phyloP scores from a whole-genome alignment of 1,284 basidiomycete genomes.

The Vanrija humicola region DNA sequence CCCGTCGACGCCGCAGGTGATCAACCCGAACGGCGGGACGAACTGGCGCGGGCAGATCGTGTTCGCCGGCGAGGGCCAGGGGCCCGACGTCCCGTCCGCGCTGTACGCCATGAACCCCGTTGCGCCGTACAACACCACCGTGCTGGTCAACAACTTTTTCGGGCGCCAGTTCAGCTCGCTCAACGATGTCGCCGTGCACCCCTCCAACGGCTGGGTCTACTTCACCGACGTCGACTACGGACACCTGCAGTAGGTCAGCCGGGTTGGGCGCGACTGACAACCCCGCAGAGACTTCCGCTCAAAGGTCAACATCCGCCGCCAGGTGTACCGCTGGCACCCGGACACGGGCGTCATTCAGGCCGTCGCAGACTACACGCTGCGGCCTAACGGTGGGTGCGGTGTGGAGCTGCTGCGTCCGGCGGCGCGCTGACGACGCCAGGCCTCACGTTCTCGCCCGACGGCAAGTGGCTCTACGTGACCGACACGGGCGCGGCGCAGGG shows the following conservation, averaged over 20 bases:
- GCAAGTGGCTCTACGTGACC: conserved; percentile 60
- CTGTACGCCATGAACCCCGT: conserved; percentile 63
- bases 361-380: conserved; percentile 62
- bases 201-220: conserved; percentile 48
- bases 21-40: conserved; percentile 73
- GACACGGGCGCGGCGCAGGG: conserved; percentile 39
- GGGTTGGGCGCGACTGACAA: neutral
- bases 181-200: conserved; percentile 72
- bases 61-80: conserved; percentile 65
- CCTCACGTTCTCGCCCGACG: conserved; percentile 64
- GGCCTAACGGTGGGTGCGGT: conserved; percentile 39
- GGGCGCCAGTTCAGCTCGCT: conserved; percentile 76
- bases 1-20: conserved; percentile 54
- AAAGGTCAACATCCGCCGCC: conserved; percentile 57
- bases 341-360: conserved; percentile 61
- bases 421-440: conserved; percentile 52
- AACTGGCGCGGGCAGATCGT: conserved; percentile 57
- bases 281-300: conserved; percentile 57
- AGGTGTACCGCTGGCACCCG: conserved; percentile 69
- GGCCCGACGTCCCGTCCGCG: conserved; percentile 57
- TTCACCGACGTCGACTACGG: conserved; percentile 56
- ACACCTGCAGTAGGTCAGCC: conserved; percentile 52
- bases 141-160: conserved; percentile 65
- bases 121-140: conserved; percentile 60
- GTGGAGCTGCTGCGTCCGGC: neutral